Evolutionary conservation across 805 yeast species (phyloP), one percentile per base, ranked within the genome.

Genomic region (Debaryomyces prosopidis): DNA sequence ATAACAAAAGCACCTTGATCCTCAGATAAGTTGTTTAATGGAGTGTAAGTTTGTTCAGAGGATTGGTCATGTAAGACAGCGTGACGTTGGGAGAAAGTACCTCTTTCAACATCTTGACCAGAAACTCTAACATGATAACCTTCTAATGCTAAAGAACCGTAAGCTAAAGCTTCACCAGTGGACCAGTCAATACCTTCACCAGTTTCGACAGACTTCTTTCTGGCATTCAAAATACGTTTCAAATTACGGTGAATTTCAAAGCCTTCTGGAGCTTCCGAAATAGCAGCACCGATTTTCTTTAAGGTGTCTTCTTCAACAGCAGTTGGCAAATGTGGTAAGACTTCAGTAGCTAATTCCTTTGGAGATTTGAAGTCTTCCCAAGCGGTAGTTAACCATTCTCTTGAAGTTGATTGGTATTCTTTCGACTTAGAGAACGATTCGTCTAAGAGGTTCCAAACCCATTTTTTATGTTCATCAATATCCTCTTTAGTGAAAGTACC

Each of bases 31-130:
- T 87, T 78, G 70, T 87, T 81, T 68, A 94, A 80, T 60, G 99
- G 98, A 48, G 89, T 85, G 75, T 87, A 84, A 23, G 88, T 83
- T 39, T 74, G 73, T 71, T 91, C 97, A 40, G 87, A 84, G 44
- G 82, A 76, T 76, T 94, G 99, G 71, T 94, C 99, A 69, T 94
- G 99, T 68, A 94, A 78, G 39, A 94, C 97, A 47, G 98, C 92
- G 66, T 94, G 99, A 76, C 99, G 92, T 78, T 94, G 99, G 44
- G 99, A 94, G 81, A 94, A 92, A 34, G 99, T 94, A 79, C 99
- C 99, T 83, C 99, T 90, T 81, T 94, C 99, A 55, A 94, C 98
- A 81, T 94, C 99, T 79, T 94, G 98, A 68, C 99, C 99, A 39
- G 97, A 88, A 42, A 94, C 87, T 79, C 99, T 88, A 49, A 94